Evolutionary conservation across 768 basidiomycete genomes (phyloP).

Genomic region (Pleurotus tuoliensis): DNA sequence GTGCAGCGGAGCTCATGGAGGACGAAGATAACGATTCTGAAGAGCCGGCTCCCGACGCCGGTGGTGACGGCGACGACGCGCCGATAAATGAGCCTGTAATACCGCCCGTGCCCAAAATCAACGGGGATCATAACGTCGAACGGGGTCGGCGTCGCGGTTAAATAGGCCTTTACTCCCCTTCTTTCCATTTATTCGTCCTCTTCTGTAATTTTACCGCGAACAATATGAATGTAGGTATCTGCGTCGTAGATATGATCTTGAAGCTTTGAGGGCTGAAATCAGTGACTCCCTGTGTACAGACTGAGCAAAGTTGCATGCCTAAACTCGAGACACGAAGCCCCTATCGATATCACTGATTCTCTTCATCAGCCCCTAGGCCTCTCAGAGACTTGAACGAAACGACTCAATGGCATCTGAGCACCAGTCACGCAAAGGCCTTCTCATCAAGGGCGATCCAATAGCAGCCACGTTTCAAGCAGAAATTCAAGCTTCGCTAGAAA

Average conservation of each 20-base stretch:
- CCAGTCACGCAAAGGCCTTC: constrained; percentile 57
- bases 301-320: too few relatives aligned
- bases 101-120: constrained; percentile 10
- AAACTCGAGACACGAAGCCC: too few relatives aligned
- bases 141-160: constrained; percentile 1
- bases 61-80: constrained; percentile 21
- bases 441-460: constrained; percentile 77
- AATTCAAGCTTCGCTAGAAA: constrained; percentile 45
- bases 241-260: too few relatives aligned
- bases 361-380: too few relatives aligned
- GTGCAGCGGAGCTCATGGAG: constrained; percentile 58
- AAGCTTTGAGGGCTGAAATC: too few relatives aligned
- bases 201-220: too few relatives aligned
- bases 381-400: too few relatives aligned
- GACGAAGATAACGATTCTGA: constrained; percentile 59
- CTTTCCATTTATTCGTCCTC: too few relatives aligned
- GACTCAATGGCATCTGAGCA: background rate
- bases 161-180: background rate
- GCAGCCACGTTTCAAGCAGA: constrained; percentile 69
- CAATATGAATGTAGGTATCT: too few relatives aligned
- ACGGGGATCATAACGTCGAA: constrained; percentile 1
- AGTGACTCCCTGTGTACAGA: too few relatives aligned
- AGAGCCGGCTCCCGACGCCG: constrained; percentile 16
- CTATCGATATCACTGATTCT: too few relatives aligned
- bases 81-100: constrained; percentile 17